These are phyloP conservation scores for Aspergillus sparsus DNA, from an alignment of 495 filamentous ascomycete species.

Conservation along the genomic window DNA sequence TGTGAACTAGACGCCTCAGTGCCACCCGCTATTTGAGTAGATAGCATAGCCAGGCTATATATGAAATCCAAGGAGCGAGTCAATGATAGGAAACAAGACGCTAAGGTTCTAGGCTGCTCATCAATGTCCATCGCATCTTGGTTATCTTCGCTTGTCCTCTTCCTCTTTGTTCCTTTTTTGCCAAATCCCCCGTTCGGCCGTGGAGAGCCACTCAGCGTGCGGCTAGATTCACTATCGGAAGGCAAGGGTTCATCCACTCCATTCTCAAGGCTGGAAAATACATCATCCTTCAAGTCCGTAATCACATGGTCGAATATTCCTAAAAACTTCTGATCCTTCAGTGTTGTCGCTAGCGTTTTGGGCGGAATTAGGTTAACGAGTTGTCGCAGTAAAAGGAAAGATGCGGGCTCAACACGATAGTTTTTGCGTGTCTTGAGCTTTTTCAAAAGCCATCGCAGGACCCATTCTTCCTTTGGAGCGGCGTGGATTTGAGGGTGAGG, in stretches of 20 bases:
- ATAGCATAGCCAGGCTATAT: slow-evolving; percentile 36
- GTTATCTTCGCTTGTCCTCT: slow-evolving; percentile 39
- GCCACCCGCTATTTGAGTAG: slow-evolving; percentile 26
- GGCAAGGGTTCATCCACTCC: slow-evolving; percentile 25
- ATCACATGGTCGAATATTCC: slow-evolving; percentile 43
- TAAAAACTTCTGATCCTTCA: slow-evolving; percentile 54
- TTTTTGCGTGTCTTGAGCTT: slow-evolving; percentile 51
- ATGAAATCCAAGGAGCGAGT: slow-evolving; percentile 43
- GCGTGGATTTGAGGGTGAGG: slow-evolving; percentile 28
- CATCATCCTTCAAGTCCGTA: slow-evolving; percentile 41
- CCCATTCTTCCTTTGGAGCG: slow-evolving; percentile 63
- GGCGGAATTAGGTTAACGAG: slow-evolving; percentile 48
- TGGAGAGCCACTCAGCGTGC: slow-evolving; percentile 43
- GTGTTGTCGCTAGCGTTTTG: slow-evolving; percentile 47
- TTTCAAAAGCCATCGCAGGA: slow-evolving; percentile 67
- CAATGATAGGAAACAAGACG: slow-evolving; percentile 45
- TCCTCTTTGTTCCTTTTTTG: slow-evolving; percentile 51
- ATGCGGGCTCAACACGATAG: slow-evolving; percentile 44
- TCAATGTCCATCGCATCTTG: slow-evolving; percentile 41
- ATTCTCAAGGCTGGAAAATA: slow-evolving; percentile 35
- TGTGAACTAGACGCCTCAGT: slow-evolving; percentile 52
- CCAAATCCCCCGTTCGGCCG: slow-evolving; percentile 25
- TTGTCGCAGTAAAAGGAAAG: slow-evolving; percentile 53
- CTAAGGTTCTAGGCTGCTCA: slow-evolving; percentile 37
- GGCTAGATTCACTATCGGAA: slow-evolving; percentile 41